phyloP scores from a whole-genome alignment of 495 filamentous ascomycete genomes.

The Annulohypoxylon bovei region DNA sequence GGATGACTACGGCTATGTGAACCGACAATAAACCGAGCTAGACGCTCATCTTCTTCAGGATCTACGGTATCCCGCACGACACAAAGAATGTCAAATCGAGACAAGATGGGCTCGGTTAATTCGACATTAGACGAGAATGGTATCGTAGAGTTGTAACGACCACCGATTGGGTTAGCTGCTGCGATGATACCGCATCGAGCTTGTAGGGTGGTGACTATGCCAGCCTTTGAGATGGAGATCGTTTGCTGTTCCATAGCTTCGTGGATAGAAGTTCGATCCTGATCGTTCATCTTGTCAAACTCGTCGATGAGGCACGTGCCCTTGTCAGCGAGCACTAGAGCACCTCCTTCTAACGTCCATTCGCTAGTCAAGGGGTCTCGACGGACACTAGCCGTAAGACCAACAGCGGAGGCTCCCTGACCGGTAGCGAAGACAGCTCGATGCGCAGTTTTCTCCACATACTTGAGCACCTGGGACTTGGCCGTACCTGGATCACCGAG shows the following conservation, averaged over 20 bases:
- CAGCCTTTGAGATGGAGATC: constrained; percentile 99
- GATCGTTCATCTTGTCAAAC: constrained; percentile 99
- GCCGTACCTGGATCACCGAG: constrained; percentile 98
- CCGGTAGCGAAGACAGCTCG: constrained; percentile 98
- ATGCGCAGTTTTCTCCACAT: constrained; percentile 97
- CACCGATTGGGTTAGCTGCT: constrained; percentile 95
- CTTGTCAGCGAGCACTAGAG: constrained; percentile 92
- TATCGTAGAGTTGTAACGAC: constrained; percentile 95
- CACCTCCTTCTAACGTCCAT: constrained; percentile 98
- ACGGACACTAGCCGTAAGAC: constrained; percentile 96
- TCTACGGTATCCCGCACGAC: constrained; percentile 99
- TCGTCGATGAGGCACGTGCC: constrained; percentile 98
- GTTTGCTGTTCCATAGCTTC: constrained; percentile 99
- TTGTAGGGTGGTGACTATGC: constrained; percentile 97
- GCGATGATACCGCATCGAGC: constrained; percentile 98
- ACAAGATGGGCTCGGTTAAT: constrained; percentile 95
- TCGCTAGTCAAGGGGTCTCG: constrained; percentile 95
- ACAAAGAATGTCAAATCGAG: constrained; percentile 98
- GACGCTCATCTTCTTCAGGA: constrained; percentile 90
- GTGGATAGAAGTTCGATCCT: constrained; percentile 97
- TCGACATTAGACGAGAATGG: constrained; percentile 97
- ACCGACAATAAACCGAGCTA: constrained; percentile 94
- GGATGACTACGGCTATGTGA: constrained; percentile 93
- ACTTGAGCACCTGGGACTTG: constrained; percentile 98
- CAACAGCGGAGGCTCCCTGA: constrained; percentile 96